These are phyloP conservation scores for Colletotrichum costaricense DNA, from an alignment of 2,329 filamentous ascomycete species.

Conservation along the genomic window DNA sequence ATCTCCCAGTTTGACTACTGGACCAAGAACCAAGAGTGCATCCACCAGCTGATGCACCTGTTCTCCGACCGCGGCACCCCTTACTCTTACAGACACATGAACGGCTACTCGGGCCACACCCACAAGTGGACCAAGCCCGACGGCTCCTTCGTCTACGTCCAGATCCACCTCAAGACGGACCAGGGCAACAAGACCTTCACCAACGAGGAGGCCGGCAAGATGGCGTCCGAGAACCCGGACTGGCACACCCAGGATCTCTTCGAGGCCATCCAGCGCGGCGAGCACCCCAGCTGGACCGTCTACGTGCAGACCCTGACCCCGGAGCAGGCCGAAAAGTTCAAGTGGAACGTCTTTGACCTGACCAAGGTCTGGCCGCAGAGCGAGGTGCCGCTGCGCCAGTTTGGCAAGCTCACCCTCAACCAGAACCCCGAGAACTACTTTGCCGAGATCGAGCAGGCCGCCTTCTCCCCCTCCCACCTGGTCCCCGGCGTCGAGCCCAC, in stretches of 20 bases:
- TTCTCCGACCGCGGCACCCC: constrained; percentile 76
- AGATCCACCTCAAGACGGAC: constrained; percentile 73
- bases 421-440: constrained; percentile 76
- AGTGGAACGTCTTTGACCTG: constrained; percentile 75
- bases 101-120: constrained; percentile 75
- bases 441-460: constrained; percentile 75
- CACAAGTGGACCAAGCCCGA: constrained; percentile 73
- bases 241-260: constrained; percentile 73
- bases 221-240: constrained; percentile 70
- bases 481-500: constrained; percentile 73
- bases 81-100: constrained; percentile 74
- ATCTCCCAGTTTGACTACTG: constrained; percentile 58
- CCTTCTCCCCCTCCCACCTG: constrained; percentile 73
- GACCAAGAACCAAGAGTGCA: constrained; percentile 69
- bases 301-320: constrained; percentile 73
- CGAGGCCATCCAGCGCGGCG: constrained; percentile 69
- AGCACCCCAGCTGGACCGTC: constrained; percentile 72
- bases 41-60: constrained; percentile 73
- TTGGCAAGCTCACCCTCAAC: constrained; percentile 74
- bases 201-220: constrained; percentile 64
- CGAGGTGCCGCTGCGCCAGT: constrained; percentile 69
- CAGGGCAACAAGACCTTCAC: constrained; percentile 71
- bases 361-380: constrained; percentile 77
- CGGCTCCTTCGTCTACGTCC: constrained; percentile 73
- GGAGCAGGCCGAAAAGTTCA: constrained; percentile 69